Conservation (phyloP, 2,329 filamentous ascomycete species). For the Rhytidhysteron rufulum region DNA sequence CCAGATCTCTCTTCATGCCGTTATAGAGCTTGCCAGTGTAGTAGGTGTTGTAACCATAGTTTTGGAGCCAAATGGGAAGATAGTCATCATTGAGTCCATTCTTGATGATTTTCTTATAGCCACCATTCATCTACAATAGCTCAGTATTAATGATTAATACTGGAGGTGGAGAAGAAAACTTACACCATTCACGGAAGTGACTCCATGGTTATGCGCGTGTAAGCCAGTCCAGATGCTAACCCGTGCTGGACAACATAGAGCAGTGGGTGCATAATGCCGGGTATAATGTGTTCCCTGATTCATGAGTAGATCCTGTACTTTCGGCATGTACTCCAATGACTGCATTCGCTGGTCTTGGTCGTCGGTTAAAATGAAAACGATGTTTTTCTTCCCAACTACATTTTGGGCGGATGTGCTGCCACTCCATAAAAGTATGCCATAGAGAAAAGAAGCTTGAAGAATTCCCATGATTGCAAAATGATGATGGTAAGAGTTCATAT, state of each 20-base stretch:
- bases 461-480: too few relatives aligned
- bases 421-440: too few relatives aligned
- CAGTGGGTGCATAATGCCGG: conserved; percentile 62
- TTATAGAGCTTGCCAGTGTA: conserved; percentile 74
- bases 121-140: conserved; percentile 34
- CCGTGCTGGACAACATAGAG: conserved; percentile 63
- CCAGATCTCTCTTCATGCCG: too few relatives aligned
- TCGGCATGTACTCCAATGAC: conserved; percentile 58
- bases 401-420: too few relatives aligned
- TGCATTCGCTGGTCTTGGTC: conserved; percentile 61
- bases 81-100: conserved; percentile 65
- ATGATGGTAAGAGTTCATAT: too few relatives aligned
- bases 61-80: conserved; percentile 67
- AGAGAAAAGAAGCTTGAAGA: too few relatives aligned
- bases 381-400: too few relatives aligned
- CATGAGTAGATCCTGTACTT: conserved; percentile 51
- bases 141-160: conserved; percentile 12
- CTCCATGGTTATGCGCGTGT: conserved; percentile 67
- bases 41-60: conserved; percentile 66
- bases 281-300: conserved; percentile 56
- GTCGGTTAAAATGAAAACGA: conserved; percentile 64
- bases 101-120: conserved; percentile 63
- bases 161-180: conserved; percentile 18
- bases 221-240: conserved; percentile 63
- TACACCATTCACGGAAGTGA: conserved; percentile 56